These are phyloP conservation scores for Wallacemonas rigidus DNA, from an alignment of 208 protist genomes.

Conservation along the genomic window DNA sequence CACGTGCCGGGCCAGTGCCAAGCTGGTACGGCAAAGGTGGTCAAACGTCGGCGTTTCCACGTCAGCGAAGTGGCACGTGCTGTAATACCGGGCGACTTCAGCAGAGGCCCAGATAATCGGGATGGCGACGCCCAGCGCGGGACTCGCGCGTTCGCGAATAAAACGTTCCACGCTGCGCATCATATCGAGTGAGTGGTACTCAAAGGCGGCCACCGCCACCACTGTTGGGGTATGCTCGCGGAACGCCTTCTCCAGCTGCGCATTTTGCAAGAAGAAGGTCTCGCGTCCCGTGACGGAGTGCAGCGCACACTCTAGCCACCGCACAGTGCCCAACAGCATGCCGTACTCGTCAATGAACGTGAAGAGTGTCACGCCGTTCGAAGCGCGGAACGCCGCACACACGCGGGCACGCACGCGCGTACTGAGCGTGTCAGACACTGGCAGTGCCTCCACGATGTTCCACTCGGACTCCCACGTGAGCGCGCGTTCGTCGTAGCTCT, in stretches of 20 bases:
- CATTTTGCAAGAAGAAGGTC: slow-evolving; percentile 50
- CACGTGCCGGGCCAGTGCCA: slow-evolving; percentile 68
- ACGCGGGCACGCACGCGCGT: slow-evolving; percentile 39
- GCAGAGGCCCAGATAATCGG: slow-evolving; percentile 73
- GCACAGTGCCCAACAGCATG: slow-evolving; percentile 57
- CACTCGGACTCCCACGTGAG: slow-evolving; percentile 77
- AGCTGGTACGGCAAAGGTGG: slow-evolving; percentile 39
- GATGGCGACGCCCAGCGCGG: slow-evolving; percentile 41
- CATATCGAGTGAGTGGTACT: slow-evolving; percentile 39
- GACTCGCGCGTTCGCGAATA: slow-evolving; percentile 51
- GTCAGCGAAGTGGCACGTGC: slow-evolving; percentile 49
- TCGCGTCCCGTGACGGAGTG: slow-evolving; percentile 54
- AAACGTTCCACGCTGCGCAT: slow-evolving; percentile 72
- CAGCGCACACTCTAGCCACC: slow-evolving; percentile 72
- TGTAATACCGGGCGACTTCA: slow-evolving; percentile 73
- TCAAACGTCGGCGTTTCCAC: slow-evolving; percentile 50
- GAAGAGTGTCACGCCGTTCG: slow-evolving; percentile 70
- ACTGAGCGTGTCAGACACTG: slow-evolving; percentile 11
- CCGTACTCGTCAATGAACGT: slow-evolving; percentile 80
- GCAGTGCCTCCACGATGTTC: slow-evolving; percentile 87
- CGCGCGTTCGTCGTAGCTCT: slow-evolving; percentile 48
- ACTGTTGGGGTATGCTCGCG: slow-evolving; percentile 58
- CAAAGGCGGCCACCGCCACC: slow-evolving; percentile 68
- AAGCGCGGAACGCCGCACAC: slow-evolving; percentile 73
- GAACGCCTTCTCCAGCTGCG: slow-evolving; percentile 70